Evolutionary conservation across 345 rosid genomes (phyloP).

Genomic region (Aurinia saxatilis): DNA sequence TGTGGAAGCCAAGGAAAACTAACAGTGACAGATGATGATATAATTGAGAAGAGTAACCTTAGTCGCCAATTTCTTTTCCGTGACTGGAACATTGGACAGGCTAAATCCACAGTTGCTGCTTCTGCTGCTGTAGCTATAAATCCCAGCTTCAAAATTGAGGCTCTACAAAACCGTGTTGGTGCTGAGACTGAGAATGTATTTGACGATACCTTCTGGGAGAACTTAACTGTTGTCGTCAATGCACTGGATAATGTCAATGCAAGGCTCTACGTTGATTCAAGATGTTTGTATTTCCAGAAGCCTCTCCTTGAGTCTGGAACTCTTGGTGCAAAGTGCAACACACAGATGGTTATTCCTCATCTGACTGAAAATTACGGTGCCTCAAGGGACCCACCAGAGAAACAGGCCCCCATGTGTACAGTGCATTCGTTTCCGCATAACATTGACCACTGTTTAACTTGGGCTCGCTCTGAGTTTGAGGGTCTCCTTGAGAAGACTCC

Average conservation of each 20-base stretch:
- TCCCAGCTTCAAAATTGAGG: conserved; percentile 66
- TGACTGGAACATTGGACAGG: conserved; percentile 99
- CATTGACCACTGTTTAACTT: conserved; percentile 96
- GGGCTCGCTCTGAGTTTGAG: conserved; percentile 99
- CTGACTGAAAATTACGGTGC: conserved; percentile 98
- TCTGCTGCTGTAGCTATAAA: conserved; percentile 82
- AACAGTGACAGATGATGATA: conserved; percentile 97
- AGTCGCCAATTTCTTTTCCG: conserved; percentile 98
- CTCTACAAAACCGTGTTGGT: conserved; percentile 94
- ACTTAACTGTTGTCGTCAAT: conserved; percentile 70
- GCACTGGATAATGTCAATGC: conserved; percentile 97
- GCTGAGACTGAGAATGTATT: conserved; percentile 92
- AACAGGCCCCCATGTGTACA: conserved; percentile 99
- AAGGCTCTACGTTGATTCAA: conserved; percentile 91
- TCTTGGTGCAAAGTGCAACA: conserved; percentile 95
- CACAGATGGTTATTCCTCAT: conserved; percentile 98
- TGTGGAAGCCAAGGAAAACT: conserved; percentile 78
- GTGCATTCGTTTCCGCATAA: conserved; percentile 99
- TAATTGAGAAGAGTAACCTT: conserved; percentile 97
- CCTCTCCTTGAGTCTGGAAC: conserved; percentile 99
- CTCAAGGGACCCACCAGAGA: conserved; percentile 99
- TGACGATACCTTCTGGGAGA: conserved; percentile 89
- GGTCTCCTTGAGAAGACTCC: conserved; percentile 98
- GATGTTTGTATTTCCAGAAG: conserved; percentile 97
- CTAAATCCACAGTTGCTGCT: conserved; percentile 97